Evolutionary conservation across 2,329 filamentous ascomycete species (phyloP).

Genomic region (Alternaria arbusti): DNA sequence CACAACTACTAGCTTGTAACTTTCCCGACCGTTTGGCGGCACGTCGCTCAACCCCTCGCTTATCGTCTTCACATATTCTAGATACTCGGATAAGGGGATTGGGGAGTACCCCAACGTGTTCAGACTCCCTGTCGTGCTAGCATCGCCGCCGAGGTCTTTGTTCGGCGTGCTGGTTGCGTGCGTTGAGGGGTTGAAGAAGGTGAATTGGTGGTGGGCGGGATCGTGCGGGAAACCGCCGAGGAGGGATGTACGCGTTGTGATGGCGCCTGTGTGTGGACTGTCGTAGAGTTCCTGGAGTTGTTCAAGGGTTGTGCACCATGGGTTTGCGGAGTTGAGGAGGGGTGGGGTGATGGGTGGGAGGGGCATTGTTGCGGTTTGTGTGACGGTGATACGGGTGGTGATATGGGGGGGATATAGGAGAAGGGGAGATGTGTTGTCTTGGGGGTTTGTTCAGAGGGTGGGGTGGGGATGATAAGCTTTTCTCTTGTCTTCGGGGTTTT

Average conservation of each 20-base stretch:
- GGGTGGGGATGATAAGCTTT: not conserved
- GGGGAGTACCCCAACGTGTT: conserved; percentile 81
- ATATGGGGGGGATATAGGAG: not conserved
- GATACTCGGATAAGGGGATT: conserved; percentile 63
- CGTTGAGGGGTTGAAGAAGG: conserved; percentile 64
- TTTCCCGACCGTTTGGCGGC: not conserved
- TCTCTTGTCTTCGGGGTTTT: not conserved
- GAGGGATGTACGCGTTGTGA: conserved; percentile 76
- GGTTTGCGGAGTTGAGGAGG: conserved; percentile 75
- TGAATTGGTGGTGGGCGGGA: conserved; percentile 65
- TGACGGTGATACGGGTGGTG: not conserved
- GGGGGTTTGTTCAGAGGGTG: not conserved
- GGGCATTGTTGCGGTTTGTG: conserved; percentile 21
- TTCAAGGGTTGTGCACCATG: conserved; percentile 72
- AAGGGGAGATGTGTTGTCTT: not conserved
- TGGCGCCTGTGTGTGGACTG: conserved; percentile 70
- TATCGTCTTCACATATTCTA: conserved; percentile 59
- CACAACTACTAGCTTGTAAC: conserved; percentile 68
- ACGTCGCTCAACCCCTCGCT: conserved; percentile 44
- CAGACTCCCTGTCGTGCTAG: conserved; percentile 50
- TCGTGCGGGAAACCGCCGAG: conserved; percentile 70
- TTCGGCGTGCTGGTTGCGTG: conserved; percentile 35
- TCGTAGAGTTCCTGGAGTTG: conserved; percentile 68
- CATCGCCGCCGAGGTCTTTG: conserved; percentile 17
- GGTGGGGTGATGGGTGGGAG: conserved; percentile 65